phyloP scores from a whole-genome alignment of 441 rosid species.

The Pelargonium australe region DNA sequence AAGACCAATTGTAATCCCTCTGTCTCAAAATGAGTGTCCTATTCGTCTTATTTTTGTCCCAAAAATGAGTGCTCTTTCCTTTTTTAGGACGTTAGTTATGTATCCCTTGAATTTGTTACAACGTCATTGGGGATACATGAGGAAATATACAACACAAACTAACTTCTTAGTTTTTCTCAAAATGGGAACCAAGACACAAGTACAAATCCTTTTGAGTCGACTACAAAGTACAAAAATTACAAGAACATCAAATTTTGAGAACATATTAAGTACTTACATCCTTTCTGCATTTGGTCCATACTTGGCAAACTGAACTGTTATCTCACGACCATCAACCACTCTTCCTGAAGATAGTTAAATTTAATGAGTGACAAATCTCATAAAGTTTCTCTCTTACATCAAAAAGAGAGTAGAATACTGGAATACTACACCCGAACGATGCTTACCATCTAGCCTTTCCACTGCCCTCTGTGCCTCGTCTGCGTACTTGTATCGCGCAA shows the following conservation, averaged over 20 bases:
- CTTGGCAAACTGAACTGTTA: conserved; percentile 68
- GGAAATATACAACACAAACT: too few species aligned
- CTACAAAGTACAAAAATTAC: background rate
- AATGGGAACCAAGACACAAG: too few species aligned
- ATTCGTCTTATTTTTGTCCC: too few species aligned
- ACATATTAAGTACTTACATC: conserved; percentile 34
- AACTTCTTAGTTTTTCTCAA: too few species aligned
- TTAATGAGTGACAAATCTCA: background rate
- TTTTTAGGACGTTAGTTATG: too few species aligned
- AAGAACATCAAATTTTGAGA: background rate
- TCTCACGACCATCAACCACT: conserved; percentile 72
- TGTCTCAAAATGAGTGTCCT: too few species aligned
- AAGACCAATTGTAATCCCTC: too few species aligned
- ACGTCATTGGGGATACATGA: too few species aligned
- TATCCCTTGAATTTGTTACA: too few species aligned
- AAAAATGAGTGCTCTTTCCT: too few species aligned
- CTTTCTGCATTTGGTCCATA: conserved; percentile 71
- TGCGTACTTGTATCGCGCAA: conserved; percentile 67
- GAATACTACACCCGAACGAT: background rate
- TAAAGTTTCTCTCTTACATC: background rate
- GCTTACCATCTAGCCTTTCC: conserved; percentile 56
- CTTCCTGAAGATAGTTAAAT: conserved; percentile 37
- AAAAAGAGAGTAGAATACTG: background rate
- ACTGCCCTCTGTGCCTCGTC: conserved; percentile 76
- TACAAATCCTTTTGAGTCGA: background rate